Evolutionary conservation across 768 basidiomycete genomes (phyloP).

Genomic region (Hygrophorus pudorinus): DNA sequence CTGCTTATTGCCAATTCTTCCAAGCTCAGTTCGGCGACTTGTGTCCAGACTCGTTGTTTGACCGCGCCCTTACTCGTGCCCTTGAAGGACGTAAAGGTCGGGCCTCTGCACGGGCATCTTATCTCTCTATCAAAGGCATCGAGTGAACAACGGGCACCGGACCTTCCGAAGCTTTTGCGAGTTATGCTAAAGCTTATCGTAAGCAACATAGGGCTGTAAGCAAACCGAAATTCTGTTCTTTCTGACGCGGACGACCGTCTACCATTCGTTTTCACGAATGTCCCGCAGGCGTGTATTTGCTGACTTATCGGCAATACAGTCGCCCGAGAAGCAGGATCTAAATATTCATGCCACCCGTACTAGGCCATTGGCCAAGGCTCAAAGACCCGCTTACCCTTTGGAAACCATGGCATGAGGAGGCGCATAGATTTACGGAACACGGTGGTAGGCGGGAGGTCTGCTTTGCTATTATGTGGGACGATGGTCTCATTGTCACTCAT

Average conservation of each 20-base stretch:
- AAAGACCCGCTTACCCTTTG: conserved; percentile 49
- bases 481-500: conserved; percentile 47
- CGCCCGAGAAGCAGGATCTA: conserved; percentile 65
- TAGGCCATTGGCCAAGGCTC: conserved; percentile 53
- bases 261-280: conserved; percentile 61
- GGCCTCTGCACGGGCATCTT: conserved; percentile 69
- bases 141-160: conserved; percentile 28
- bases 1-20: not conserved
- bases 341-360: conserved; percentile 53
- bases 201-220: conserved; percentile 62
- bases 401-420: conserved; percentile 52
- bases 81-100: conserved; percentile 55
- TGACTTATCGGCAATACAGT: conserved; percentile 28
- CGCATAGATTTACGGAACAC: conserved; percentile 50
- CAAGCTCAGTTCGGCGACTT: not conserved
- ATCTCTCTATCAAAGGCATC: conserved; percentile 61
- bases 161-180: conserved; percentile 23
- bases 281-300: conserved; percentile 62
- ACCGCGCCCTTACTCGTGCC: conserved; percentile 62
- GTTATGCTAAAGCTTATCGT: not conserved
- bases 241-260: conserved; percentile 62
- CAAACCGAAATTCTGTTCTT: conserved; percentile 49
- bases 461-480: conserved; percentile 59
- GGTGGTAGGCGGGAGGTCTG: conserved; percentile 41
- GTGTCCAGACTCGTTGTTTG: conserved; percentile 27